These are phyloP conservation scores for Toxicodendron radicans DNA, from an alignment of 345 rosid species.

Conservation along the genomic window DNA sequence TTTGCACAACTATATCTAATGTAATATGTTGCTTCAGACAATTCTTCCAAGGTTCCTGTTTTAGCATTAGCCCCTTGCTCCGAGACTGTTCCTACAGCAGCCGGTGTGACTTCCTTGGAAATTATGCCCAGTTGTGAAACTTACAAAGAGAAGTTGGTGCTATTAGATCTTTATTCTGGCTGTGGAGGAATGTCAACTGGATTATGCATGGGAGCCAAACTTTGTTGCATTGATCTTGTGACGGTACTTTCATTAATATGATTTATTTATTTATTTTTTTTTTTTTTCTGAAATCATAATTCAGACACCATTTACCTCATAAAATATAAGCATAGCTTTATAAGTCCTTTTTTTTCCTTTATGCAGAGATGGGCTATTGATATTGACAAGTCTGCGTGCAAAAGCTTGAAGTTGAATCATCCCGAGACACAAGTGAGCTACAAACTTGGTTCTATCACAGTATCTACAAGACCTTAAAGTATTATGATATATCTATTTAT, in stretches of 20 bases:
- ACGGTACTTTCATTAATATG: slow-evolving; percentile 53
- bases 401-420: slow-evolving; percentile 87
- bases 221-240: slow-evolving; percentile 60
- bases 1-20: slow-evolving; percentile 4
- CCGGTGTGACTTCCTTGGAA: slow-evolving; percentile 22
- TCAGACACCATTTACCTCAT: slow-evolving; percentile 12
- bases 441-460: background rate
- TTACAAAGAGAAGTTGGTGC: slow-evolving; percentile 42
- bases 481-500: slow-evolving; percentile 2
- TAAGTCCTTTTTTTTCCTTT: slow-evolving; percentile 26
- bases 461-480: slow-evolving; percentile 6
- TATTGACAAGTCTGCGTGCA: slow-evolving; percentile 61
- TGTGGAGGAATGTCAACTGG: slow-evolving; percentile 99
- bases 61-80: slow-evolving; percentile 23
- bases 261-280: slow-evolving; percentile 16
- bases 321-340: slow-evolving; percentile 14
- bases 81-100: slow-evolving; percentile 22
- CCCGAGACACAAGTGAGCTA: slow-evolving; percentile 66
- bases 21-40: slow-evolving; percentile 36
- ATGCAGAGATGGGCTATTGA: slow-evolving; percentile 92
- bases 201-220: slow-evolving; percentile 82
- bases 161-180: slow-evolving; percentile 89
- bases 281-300: slow-evolving; percentile 13
- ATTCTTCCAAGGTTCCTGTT: slow-evolving; percentile 28
- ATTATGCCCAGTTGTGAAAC: slow-evolving; percentile 31